Evolutionary conservation across 108 stramenopile species (phyloP).

Genomic region (Conticribra weissflogii): DNA sequence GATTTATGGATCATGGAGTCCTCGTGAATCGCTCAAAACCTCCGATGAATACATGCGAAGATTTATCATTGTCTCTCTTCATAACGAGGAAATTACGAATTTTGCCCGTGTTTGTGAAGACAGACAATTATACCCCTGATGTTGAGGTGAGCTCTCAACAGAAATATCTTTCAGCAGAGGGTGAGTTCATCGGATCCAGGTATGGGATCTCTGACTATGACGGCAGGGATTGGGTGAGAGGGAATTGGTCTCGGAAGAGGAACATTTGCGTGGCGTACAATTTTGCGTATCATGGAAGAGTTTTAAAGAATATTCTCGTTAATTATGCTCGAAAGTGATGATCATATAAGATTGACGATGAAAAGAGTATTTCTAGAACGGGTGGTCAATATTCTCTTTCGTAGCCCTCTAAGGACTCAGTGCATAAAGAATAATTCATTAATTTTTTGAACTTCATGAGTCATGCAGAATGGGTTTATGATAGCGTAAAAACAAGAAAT

Average conservation of each 20-base stretch:
- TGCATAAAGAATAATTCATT: too few relatives aligned
- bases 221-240: background rate
- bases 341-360: too few relatives aligned
- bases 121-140: background rate
- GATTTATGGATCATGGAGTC: background rate
- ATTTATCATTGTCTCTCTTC: background rate
- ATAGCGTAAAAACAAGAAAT: too few relatives aligned
- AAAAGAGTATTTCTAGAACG: too few relatives aligned
- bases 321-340: too few relatives aligned
- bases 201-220: background rate
- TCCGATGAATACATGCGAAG: background rate
- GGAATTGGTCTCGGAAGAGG: background rate
- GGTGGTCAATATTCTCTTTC: too few relatives aligned
- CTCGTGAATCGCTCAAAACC: background rate
- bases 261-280: background rate
- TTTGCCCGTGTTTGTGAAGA: background rate
- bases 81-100: background rate
- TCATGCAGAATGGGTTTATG: too few relatives aligned
- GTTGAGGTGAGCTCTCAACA: background rate
- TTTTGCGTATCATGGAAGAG: background rate
- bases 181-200: background rate
- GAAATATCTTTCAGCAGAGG: background rate
- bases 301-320: too few relatives aligned
- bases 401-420: too few relatives aligned
- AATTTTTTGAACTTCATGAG: too few relatives aligned